These are phyloP conservation scores for Septoria petroselini DNA, from an alignment of 2,329 filamentous ascomycete genomes.

Conservation along the genomic window DNA sequence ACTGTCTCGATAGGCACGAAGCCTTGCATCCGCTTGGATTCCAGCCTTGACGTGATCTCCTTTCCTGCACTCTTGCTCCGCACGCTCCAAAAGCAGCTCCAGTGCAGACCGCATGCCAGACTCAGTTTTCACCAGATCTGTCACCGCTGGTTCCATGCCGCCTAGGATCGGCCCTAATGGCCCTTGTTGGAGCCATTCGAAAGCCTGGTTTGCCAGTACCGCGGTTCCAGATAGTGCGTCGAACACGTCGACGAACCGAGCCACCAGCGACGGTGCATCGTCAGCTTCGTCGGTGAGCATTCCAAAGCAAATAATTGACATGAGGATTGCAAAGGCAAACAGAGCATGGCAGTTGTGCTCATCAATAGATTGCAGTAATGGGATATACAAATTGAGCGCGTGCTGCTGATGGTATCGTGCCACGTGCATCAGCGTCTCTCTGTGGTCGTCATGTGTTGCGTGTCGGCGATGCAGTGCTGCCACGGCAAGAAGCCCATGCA, in stretches of 20 bases:
- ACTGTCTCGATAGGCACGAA: conserved; percentile 19
- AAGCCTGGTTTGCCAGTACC: conserved; percentile 19
- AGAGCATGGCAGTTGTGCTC: conserved; percentile 27
- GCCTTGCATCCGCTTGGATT: conserved; percentile 8
- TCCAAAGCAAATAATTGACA: conserved; percentile 20
- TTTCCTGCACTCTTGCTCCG: conserved; percentile 5
- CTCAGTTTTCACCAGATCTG: conserved; percentile 1
- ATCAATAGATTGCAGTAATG: conserved; percentile 23
- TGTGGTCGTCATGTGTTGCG: conserved; percentile 10
- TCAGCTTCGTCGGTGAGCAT: conserved; percentile 17
- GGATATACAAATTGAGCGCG: conserved; percentile 26
- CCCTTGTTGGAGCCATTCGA: conserved; percentile 18
- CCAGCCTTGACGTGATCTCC: neutral
- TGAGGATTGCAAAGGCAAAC: conserved; percentile 25
- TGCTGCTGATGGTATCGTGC: conserved; percentile 29
- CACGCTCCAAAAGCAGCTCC: conserved; percentile 16
- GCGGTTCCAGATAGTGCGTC: conserved; percentile 23
- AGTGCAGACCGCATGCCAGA: conserved; percentile 18
- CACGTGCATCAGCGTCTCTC: conserved; percentile 20
- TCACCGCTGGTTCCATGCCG: conserved; percentile 4
- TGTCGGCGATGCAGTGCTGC: conserved; percentile 23
- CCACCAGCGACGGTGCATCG: conserved; percentile 9
- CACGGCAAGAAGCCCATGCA: conserved; percentile 24
- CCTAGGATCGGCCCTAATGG: conserved; percentile 16
- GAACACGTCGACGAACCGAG: conserved; percentile 23